Evolutionary conservation across 2,329 filamentous ascomycete species (phyloP), one percentile per base, ranked within the genome.

Genomic region (Paracorniculantispora psalliotae): DNA sequence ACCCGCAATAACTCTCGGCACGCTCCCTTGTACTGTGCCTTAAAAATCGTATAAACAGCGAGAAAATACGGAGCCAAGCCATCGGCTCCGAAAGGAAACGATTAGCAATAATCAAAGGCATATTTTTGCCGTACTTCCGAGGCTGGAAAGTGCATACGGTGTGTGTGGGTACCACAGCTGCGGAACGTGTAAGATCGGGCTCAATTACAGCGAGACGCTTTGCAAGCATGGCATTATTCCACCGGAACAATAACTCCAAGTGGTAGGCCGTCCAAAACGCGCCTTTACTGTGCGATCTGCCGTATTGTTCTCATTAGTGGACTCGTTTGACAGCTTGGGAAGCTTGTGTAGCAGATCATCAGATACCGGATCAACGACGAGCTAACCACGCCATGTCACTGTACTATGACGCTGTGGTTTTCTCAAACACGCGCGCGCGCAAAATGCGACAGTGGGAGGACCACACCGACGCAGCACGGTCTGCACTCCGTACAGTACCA

Each of bases 51-150:
- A n/a, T 23, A 4, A 4, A 8, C 43, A 13, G 10, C 17, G 10
- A 15, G 17, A 37, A 48, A 9, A 48, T 56, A 2, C 26, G 21
- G 37, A 43, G 48, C 2, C 30, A 25, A 8, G 9, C 7, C 3
- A 15, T 12, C 26, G 28, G 19, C 12, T 46, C 19, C 39, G n/a
- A 49, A 30, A 5, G 6, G 46, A 17, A n/a, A 56, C 25, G 25
- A 57, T 41, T n/a, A 30, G 44, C 33, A 13, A 28, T 21, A 5
- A 57, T 56, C 54, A 57, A 23, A 49, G 54, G 54, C 44, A 43
- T 26, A 49, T 57, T 46, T 57, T 49, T 56, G 54, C 54, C 54
- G 54, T 33, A 57, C 25, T 49, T 41, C 54, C 41, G 52, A 21
- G 43, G 28, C 43, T 39, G 41, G 26, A 37, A 21, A 28, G 37